Percentiles rank a stretch among this genome's conserved stretches.
Evolutionary conservation across 208 protist genomes (phyloP).

Genomic region (Acanthamoeba castellanii): DNA sequence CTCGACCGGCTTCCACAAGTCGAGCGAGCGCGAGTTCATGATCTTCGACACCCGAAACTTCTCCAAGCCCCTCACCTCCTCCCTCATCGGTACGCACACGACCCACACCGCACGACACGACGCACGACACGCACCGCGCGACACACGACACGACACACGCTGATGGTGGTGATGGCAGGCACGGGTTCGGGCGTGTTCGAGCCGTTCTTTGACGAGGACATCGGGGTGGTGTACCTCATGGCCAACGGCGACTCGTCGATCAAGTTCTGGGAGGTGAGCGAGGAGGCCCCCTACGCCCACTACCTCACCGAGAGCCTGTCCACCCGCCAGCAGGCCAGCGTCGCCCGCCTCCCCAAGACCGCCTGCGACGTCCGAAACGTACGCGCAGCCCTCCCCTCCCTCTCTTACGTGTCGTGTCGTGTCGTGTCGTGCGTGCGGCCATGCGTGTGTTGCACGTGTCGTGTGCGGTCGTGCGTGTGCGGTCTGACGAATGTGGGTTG

Average conservation of each 20-base stretch:
- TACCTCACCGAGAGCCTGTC: conserved; percentile 68
- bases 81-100: background rate
- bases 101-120: background rate
- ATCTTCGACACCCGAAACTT: conserved; percentile 81
- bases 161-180: conserved; percentile 55
- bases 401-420: background rate
- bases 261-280: conserved; percentile 68
- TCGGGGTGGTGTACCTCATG: conserved; percentile 81
- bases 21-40: conserved; percentile 81
- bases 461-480: too few species aligned
- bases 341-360: conserved; percentile 78
- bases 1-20: conserved; percentile 82
- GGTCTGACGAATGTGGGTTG: too few species aligned
- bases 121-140: background rate
- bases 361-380: conserved; percentile 73
- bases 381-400: background rate
- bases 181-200: conserved; percentile 82
- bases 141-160: too few species aligned
- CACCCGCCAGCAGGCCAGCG: conserved; percentile 59
- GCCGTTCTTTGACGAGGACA: conserved; percentile 85
- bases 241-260: conserved; percentile 64
- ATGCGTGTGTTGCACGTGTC: background rate
- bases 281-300: conserved; percentile 69
- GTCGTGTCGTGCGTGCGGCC: too few species aligned
- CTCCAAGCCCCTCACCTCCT: conserved; percentile 75